phyloP scores from a whole-genome alignment of 1,139 yeast genomes.

The Hemisphaericaspora lyxosophila region DNA sequence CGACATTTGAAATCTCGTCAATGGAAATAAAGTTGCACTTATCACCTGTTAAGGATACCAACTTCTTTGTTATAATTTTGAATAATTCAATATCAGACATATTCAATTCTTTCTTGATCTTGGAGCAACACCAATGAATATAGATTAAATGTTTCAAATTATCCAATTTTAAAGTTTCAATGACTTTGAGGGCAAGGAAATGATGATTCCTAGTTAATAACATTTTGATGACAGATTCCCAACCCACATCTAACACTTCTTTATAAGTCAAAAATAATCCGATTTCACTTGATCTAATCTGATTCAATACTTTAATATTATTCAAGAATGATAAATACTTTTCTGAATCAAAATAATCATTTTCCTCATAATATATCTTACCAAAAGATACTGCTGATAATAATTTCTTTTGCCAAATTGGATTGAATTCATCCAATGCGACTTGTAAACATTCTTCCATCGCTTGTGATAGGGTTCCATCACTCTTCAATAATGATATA shows the following conservation, averaged over 20 bases:
- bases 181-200: slow-evolving; percentile 61
- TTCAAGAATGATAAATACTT: slow-evolving; percentile 63
- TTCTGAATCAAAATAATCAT: slow-evolving; percentile 48
- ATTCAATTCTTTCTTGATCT: slow-evolving; percentile 56
- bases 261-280: slow-evolving; percentile 66
- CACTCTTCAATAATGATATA: slow-evolving; percentile 55
- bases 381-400: slow-evolving; percentile 86
- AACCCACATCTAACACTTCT: slow-evolving; percentile 51
- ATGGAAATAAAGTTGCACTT: slow-evolving; percentile 48
- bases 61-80: slow-evolving; percentile 45
- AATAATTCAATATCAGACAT: slow-evolving; percentile 61
- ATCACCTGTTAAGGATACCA: slow-evolving; percentile 24
- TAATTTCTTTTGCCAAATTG: slow-evolving; percentile 75
- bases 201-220: slow-evolving; percentile 63
- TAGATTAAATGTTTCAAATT: slow-evolving; percentile 57
- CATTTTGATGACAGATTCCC: slow-evolving; percentile 56
- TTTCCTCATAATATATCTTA: slow-evolving; percentile 55
- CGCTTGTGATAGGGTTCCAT: slow-evolving; percentile 55
- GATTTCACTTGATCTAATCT: slow-evolving; percentile 59
- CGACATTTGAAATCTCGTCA: slow-evolving; percentile 63
- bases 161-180: slow-evolving; percentile 47
- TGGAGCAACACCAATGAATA: slow-evolving; percentile 79
- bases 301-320: slow-evolving; percentile 65
- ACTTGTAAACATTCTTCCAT: slow-evolving; percentile 72
- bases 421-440: slow-evolving; percentile 74